Evolutionary conservation across 805 yeast species (phyloP).

Genomic region (Diddensiella caesifluorescens): DNA sequence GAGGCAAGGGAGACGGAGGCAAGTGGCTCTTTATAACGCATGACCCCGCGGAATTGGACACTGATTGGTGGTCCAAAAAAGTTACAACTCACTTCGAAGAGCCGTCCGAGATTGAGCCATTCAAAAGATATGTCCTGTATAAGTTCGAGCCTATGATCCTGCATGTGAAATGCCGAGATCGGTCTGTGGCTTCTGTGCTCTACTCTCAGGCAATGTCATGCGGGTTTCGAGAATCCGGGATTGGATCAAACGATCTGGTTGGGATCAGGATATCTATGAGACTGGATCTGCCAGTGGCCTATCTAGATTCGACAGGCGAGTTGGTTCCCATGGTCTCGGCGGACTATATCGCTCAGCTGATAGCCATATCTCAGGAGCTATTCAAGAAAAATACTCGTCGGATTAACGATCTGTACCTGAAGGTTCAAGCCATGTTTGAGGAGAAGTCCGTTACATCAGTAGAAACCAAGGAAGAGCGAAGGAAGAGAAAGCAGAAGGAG

Average conservation of each 20-base stretch:
- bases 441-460: not conserved
- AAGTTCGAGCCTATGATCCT: conserved; percentile 83
- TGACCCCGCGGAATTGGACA: conserved; percentile 41
- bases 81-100: conserved; percentile 16
- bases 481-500: conserved; percentile 20
- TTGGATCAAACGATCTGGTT: conserved; percentile 70
- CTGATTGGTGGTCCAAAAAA: conserved; percentile 26
- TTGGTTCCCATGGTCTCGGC: conserved; percentile 44
- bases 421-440: not conserved
- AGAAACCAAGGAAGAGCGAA: conserved; percentile 24
- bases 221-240: conserved; percentile 85
- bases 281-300: conserved; percentile 75
- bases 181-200: conserved; percentile 51
- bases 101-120: not conserved
- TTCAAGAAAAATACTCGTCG: conserved; percentile 62
- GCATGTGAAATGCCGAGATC: conserved; percentile 72
- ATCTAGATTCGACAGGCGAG: conserved; percentile 34
- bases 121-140: conserved; percentile 51
- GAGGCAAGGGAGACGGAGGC: conserved; percentile 85
- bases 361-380: conserved; percentile 53
- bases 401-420: conserved; percentile 39
- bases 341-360: conserved; percentile 47
- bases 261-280: conserved; percentile 71
- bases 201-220: conserved; percentile 72
- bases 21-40: conserved; percentile 80